Percentiles rank a stretch among this genome's conserved stretches.
Conservation (phyloP, 495 filamentous ascomycete genomes). For the Penicillium macrosclerotiorum region DNA sequence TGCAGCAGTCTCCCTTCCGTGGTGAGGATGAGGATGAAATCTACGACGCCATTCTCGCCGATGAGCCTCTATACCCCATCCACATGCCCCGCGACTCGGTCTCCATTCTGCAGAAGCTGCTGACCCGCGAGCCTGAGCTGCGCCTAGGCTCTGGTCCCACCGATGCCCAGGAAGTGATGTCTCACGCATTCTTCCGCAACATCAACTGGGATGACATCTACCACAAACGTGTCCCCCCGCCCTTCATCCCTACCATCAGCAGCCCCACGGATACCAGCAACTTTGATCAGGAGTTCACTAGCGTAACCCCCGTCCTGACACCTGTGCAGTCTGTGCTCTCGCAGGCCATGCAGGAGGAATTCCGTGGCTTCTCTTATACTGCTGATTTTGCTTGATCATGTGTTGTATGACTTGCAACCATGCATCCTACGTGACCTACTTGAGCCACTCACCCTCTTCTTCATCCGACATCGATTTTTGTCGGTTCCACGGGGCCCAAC, state of each 20-base stretch:
- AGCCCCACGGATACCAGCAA: constrained; percentile 97
- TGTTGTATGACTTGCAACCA: constrained; percentile 9
- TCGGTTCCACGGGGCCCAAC: constrained; percentile 4
- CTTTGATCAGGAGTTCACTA: constrained; percentile 98
- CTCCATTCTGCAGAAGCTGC: constrained; percentile 94
- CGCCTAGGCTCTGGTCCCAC: constrained; percentile 92
- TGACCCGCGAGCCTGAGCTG: constrained; percentile 91
- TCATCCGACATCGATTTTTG: constrained; percentile 3
- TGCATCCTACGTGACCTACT: constrained; percentile 13
- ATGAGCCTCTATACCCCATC: constrained; percentile 97
- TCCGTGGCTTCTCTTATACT: constrained; percentile 97
- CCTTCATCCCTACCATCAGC: constrained; percentile 85
- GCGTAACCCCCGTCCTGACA: constrained; percentile 94
- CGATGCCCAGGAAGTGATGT: constrained; percentile 99
- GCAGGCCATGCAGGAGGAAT: constrained; percentile 99
- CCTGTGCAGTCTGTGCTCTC: constrained; percentile 96
- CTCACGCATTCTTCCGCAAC: constrained; percentile 95
- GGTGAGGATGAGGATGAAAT: constrained; percentile 99
- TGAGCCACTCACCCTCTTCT: constrained; percentile 6
- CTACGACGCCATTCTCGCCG: constrained; percentile 97
- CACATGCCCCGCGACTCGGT: constrained; percentile 99
- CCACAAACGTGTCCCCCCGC: constrained; percentile 84
- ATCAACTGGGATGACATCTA: constrained; percentile 99
- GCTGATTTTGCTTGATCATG: constrained; percentile 61
- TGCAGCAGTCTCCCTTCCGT: constrained; percentile 98